Base-by-base conservation (phyloP, 2,329 filamentous ascomycete species). In the Domatiomyces catenatus region DNA sequence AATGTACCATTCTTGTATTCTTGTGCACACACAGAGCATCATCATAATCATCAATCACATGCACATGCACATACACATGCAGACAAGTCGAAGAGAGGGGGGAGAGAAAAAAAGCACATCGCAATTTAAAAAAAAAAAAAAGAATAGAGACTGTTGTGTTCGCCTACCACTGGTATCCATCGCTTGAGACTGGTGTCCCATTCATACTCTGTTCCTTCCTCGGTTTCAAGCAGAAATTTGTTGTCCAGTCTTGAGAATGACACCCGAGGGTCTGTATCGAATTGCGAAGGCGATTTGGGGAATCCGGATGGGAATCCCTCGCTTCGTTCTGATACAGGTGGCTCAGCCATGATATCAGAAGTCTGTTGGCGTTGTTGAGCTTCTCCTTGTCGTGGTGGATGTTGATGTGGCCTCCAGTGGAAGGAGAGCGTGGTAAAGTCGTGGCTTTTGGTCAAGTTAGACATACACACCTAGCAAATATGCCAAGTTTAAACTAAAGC, bases 161-260 rank as follows among this genome's bases (percentile, higher is more conserved):
- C 46, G 50, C 70, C 61, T 73, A 75, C 78, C 64, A 75, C 72
- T 58, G 80, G 82, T 49, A 87, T 75, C 89, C 89, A 95, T 67
- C 79, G 77, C 68, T 79, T 81, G 58, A 81, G 68, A 48, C 73
- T 74, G 47, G 75, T 68, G 66, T 93, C 81, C 69, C 83, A 95
- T 64, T 89, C 84, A 69, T 83, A 94, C 66, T 94, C 89, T 54
- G 80, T 77, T 48, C 86, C 87, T 63, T 92, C 81, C 46, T 88
- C 85, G 51, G 86, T 83, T 54, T 94, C 88, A 6, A 92, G 79
- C 49, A 92, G 78, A 69, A 83, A 90, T 64, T 87, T 90, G 62
- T 80, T 75, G 67, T 90, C 83, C 54, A 86, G 73, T 63, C 79
- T 84, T n/a, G 86, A 90, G 69, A 83, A 94, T 5, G 86, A 90